Evolutionary conservation across 805 yeast species (phyloP).

Genomic region (Scheffersomyces stipitis): DNA sequence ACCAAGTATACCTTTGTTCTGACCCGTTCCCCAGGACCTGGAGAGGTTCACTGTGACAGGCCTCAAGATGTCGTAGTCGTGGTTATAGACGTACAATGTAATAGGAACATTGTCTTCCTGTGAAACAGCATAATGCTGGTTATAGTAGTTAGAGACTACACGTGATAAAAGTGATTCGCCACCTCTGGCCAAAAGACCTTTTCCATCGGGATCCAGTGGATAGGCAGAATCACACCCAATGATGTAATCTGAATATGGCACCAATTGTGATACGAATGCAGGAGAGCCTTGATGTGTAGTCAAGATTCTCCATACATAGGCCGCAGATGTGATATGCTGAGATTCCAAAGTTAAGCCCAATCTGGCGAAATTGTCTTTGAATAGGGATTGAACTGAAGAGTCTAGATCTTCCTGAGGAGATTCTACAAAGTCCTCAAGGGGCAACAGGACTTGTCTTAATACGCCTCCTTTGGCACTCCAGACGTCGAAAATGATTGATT

Average conservation of each 20-base stretch:
- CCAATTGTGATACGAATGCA: conserved; percentile 77
- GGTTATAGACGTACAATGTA: conserved; percentile 70
- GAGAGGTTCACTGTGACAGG: conserved; percentile 74
- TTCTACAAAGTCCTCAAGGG: conserved; percentile 15
- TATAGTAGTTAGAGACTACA: conserved; percentile 57
- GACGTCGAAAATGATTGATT: conserved; percentile 54
- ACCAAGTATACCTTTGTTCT: conserved; percentile 77
- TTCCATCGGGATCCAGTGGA: conserved; percentile 56
- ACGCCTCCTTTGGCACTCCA: conserved; percentile 90
- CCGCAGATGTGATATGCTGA: conserved; percentile 71
- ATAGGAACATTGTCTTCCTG: conserved; percentile 39
- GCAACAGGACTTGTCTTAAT: conserved; percentile 29
- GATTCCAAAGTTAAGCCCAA: conserved; percentile 74
- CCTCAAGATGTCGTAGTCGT: conserved; percentile 79
- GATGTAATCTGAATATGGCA: conserved; percentile 84
- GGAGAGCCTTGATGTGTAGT: conserved; percentile 74
- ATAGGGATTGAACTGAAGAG: conserved; percentile 10
- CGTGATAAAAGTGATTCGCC: conserved; percentile 79
- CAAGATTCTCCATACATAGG: conserved; percentile 85
- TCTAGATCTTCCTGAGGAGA: conserved; percentile 4
- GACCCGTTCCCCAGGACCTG: conserved; percentile 64
- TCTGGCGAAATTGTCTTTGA: conserved; percentile 40
- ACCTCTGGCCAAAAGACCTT: conserved; percentile 78
- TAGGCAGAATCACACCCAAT: conserved; percentile 60
- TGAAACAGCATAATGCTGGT: conserved; percentile 40